phyloP scores from a whole-genome alignment of 2,329 filamentous ascomycete species.

The Colletotrichum filicis region DNA sequence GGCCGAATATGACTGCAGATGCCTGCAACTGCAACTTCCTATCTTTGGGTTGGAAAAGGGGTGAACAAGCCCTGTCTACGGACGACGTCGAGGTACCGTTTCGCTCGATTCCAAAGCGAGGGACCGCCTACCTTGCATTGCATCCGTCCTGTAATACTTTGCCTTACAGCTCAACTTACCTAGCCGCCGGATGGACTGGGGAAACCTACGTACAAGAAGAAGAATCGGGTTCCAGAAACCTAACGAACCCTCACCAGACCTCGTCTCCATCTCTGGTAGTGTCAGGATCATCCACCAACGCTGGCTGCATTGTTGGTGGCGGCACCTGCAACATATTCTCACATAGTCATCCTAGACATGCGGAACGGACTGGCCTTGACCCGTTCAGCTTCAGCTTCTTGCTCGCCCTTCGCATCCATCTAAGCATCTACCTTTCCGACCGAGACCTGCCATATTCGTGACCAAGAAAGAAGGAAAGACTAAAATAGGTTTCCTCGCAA shows the following conservation, averaged over 20 bases:
- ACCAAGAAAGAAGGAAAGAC: not conserved
- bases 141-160: not conserved
- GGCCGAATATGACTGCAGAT: not conserved
- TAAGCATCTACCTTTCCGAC: slow-evolving; percentile 20
- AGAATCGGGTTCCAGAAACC: not conserved
- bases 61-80: not conserved
- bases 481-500: slow-evolving; percentile 17
- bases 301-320: slow-evolving; percentile 23
- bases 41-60: not conserved
- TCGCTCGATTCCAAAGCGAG: not conserved
- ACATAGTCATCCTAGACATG: slow-evolving; percentile 21
- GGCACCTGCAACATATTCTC: slow-evolving; percentile 17
- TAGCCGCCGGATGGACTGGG: slow-evolving; percentile 1
- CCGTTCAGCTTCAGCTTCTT: not conserved
- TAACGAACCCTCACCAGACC: slow-evolving; percentile 7
- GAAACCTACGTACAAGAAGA: slow-evolving; percentile 2
- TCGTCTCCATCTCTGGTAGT: not conserved
- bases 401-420: not conserved
- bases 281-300: slow-evolving; percentile 2
- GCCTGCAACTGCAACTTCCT: not conserved
- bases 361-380: not conserved
- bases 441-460: slow-evolving; percentile 12
- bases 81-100: slow-evolving; percentile 3
- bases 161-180: not conserved
- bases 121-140: not conserved